These are phyloP conservation scores for Oryza longistaminata DNA, from an alignment of 176 grass and related monocot species.

Conservation along the genomic window DNA sequence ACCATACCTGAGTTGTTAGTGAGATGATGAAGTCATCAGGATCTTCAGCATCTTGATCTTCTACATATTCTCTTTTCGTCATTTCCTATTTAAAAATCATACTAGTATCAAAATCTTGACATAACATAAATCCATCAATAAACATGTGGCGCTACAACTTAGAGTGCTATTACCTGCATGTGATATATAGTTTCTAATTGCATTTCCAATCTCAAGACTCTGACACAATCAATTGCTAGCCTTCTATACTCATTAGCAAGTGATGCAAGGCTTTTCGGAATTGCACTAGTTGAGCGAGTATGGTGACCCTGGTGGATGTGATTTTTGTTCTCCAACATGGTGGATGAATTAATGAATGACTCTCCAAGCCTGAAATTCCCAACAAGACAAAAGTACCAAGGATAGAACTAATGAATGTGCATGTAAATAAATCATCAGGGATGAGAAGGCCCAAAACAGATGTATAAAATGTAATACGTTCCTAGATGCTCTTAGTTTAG, in stretches of 20 bases:
- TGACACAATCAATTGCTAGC: constrained; percentile 88
- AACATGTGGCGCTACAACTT: constrained; percentile 16
- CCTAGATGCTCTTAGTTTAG: constrained; percentile 1
- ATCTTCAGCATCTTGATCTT: constrained; percentile 99
- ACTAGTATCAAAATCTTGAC: constrained; percentile 20
- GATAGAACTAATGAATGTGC: background rate
- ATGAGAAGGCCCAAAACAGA: constrained; percentile 22
- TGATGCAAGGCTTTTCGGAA: constrained; percentile 78
- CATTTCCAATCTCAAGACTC: constrained; percentile 94
- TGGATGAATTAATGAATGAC: constrained; percentile 59
- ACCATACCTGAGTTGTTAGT: constrained; percentile 79
- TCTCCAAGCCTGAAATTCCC: constrained; percentile 69
- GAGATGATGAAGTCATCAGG: constrained; percentile 99
- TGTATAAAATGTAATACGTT: background rate
- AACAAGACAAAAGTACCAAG: constrained; percentile 17
- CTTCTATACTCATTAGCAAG: constrained; percentile 87
- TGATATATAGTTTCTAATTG: constrained; percentile 93
- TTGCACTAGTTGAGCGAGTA: constrained; percentile 56
- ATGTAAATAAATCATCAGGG: background rate
- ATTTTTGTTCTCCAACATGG: constrained; percentile 43
- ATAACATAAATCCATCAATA: constrained; percentile 40
- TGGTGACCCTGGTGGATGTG: constrained; percentile 46
- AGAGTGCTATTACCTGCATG: constrained; percentile 67
- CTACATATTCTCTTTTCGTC: constrained; percentile 84
- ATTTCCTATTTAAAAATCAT: constrained; percentile 72